Evolutionary conservation across 495 filamentous ascomycete genomes (phyloP), one percentile per base, ranked within the genome.

Genomic region (Aspergillus sparsus): DNA sequence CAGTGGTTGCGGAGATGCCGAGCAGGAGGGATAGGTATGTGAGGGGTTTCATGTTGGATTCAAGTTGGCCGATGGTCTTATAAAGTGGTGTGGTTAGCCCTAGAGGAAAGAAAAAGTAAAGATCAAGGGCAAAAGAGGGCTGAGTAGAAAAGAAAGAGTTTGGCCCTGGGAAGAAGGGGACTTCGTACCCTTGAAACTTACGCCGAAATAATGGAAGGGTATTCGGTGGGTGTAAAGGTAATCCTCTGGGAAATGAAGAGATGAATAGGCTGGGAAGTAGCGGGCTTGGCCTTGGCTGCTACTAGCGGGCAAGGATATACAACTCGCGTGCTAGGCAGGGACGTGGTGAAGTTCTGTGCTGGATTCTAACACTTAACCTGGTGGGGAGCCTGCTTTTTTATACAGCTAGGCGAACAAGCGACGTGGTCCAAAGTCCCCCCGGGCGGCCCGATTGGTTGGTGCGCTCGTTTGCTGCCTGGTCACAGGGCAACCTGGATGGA

Each of bases 41-140:
- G 36, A 62, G 51, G 37, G 56, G 56, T 60, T 66, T 66, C 63
- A 66, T 66, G 18, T 59, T 62, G 59, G 46, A 58, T 42, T 61
- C 52, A 37, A 53, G 47, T 60, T 15, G 51, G 50, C 15, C 46
- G 49, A 55, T 62, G 59, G 42, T 53, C 46, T 62, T 62, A 31
- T 58, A 37, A 37, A 52, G 59, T 52, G 34, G 59, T 49, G 37
- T 62, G 35, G 56, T 66, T 62, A 65, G 58, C 55, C 55, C 3
- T 53, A 35, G 51, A 58, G 32, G 16, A 47, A 42, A 27, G 52
- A 50, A 57, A 57, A 27, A 57, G 21, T 57, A 49, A 51, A 46
- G 34, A 49, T 32, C 35, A 62, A 56, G 53, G 52, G 53, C 18
- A 58, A 34, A 62, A 62, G 54, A 51, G 41, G 33, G n/a, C 49